Percentiles rank a stretch among this genome's conserved stretches.
Conservation (phyloP, 768 basidiomycete genomes). For the Rubroboletus pulcherrimus region DNA sequence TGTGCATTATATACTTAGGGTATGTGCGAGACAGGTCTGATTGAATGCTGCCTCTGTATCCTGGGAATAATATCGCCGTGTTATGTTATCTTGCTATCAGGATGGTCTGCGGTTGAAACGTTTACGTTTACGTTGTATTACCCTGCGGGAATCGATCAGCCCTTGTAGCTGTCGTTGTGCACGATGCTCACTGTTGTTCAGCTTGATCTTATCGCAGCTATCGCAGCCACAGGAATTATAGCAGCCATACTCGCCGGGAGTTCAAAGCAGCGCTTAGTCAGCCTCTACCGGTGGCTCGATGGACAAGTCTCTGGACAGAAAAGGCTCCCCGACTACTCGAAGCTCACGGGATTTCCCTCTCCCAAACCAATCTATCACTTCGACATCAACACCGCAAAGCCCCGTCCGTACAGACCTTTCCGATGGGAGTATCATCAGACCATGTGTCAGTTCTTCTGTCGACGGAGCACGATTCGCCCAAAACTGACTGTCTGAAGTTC, state of each 20-base stretch:
- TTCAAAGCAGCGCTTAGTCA: not conserved
- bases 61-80: not conserved
- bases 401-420: slow-evolving; percentile 54
- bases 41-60: not conserved
- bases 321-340: slow-evolving; percentile 37
- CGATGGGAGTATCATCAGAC: slow-evolving; percentile 54
- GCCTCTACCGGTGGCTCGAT: slow-evolving; percentile 6
- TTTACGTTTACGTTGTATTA: not conserved
- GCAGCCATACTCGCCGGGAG: not conserved
- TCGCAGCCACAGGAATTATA: slow-evolving; percentile 4
- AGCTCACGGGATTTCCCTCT: slow-evolving; percentile 41
- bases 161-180: not conserved
- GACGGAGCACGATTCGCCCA: not conserved
- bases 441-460: slow-evolving; percentile 41
- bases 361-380: slow-evolving; percentile 43
- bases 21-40: not conserved
- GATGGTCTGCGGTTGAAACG: not conserved
- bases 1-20: not conserved
- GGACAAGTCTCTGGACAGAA: slow-evolving; percentile 4
- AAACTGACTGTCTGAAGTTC: slow-evolving; percentile 26
- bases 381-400: slow-evolving; percentile 38
- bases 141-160: not conserved
- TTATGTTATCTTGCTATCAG: no score
- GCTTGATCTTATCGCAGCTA: not conserved
- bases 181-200: slow-evolving; percentile 7